These are phyloP conservation scores for Monosporozyma unispora DNA, from an alignment of 805 yeast species.

Conservation along the genomic window DNA sequence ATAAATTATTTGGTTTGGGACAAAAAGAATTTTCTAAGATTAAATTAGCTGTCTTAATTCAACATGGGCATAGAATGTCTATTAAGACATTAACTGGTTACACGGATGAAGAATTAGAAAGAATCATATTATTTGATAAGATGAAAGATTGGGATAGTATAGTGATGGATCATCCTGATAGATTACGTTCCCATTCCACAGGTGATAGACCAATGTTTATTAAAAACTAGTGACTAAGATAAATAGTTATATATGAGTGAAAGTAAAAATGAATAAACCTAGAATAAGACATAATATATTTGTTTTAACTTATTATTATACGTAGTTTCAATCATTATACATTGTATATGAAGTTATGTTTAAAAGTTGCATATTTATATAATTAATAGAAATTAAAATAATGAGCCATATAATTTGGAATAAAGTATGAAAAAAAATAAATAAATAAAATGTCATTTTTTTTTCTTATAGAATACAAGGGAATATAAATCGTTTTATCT, in stretches of 20 bases:
- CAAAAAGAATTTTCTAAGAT: constrained; percentile 74
- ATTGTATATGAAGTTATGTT: no score
- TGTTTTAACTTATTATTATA: background rate
- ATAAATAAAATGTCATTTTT: background rate
- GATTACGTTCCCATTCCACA: constrained; percentile 48
- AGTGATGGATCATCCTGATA: constrained; percentile 84
- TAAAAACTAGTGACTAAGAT: constrained; percentile 27
- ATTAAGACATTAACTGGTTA: constrained; percentile 30
- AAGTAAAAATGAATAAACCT: no score
- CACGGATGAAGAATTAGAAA: constrained; percentile 40
- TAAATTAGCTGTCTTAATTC: constrained; percentile 35
- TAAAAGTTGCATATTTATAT: no score
- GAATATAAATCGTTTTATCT: background rate
- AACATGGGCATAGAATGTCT: constrained; percentile 29
- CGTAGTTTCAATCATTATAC: no score
- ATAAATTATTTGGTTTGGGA: constrained; percentile 63
- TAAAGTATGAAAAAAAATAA: no score
- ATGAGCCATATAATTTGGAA: no score
- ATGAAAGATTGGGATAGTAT: constrained; percentile 44
- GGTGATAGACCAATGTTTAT: constrained; percentile 54
- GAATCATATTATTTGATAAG: constrained; percentile 45
- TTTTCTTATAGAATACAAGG: background rate
- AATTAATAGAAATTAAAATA: no score
- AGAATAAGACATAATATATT: no score
- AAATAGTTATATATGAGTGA: background rate